Percentiles rank a stretch among this genome's conserved stretches.
Conservation (phyloP, 768 basidiomycete species). For the Termitomyces sp. region DNA sequence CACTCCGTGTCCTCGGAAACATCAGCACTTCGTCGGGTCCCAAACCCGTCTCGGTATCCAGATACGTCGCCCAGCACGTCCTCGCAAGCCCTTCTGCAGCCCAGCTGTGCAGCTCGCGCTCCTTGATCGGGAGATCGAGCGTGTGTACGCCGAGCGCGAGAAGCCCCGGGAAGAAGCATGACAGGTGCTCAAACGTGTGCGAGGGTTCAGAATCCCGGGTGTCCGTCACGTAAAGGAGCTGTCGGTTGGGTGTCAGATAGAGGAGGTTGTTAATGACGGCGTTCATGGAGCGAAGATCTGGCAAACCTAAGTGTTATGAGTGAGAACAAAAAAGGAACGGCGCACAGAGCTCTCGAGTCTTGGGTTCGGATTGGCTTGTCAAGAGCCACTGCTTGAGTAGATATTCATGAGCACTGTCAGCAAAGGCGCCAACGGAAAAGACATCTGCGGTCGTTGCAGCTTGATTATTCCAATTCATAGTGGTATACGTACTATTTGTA, state of each 20-base stretch:
- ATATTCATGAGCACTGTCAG: conserved; percentile 69
- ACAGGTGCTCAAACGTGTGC: conserved; percentile 53
- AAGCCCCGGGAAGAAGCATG: conserved; percentile 60
- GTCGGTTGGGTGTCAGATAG: conserved; percentile 45
- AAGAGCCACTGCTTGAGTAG: conserved; percentile 65
- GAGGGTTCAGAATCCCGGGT: conserved; percentile 25
- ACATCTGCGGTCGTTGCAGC: conserved; percentile 24
- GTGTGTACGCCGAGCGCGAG: conserved; percentile 52
- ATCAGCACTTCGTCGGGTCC: conserved; percentile 51
- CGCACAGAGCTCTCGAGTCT: conserved; percentile 53
- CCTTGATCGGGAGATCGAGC: conserved; percentile 25
- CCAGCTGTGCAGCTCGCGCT: conserved; percentile 45
- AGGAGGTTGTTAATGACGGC: conserved; percentile 48
- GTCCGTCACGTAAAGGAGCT: conserved; percentile 55
- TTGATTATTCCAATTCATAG: background rate
- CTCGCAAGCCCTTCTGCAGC: conserved; percentile 58
- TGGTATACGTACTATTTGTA: conserved; percentile 30
- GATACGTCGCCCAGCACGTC: conserved; percentile 59
- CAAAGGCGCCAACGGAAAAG: conserved; percentile 48
- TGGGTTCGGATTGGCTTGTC: conserved; percentile 45
- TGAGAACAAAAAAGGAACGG: conserved; percentile 24
- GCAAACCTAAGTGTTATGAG: conserved; percentile 17
- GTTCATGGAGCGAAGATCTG: conserved; percentile 42
- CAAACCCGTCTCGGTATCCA: conserved; percentile 57
- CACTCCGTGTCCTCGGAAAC: conserved; percentile 12